phyloP scores from a whole-genome alignment of 2,329 filamentous ascomycete species.

The Myriosclerotinia curreyana region DNA sequence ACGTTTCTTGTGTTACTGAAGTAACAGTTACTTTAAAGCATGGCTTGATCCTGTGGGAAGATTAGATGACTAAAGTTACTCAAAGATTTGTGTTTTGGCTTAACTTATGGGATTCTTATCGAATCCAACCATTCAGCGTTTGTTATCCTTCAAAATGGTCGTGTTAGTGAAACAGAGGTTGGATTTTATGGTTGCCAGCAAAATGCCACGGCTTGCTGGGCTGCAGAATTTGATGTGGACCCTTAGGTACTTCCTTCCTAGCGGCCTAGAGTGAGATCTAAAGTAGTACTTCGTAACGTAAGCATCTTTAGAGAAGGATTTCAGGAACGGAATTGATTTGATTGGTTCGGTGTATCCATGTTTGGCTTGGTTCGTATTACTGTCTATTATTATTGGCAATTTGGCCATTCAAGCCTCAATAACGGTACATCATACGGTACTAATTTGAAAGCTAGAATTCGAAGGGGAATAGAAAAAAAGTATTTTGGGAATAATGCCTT shows the following conservation, averaged over 20 bases:
- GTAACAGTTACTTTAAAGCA: neutral
- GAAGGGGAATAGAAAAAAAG: constrained; percentile 2
- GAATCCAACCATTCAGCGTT: neutral
- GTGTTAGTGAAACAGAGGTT: constrained; percentile 17
- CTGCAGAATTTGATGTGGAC: constrained; percentile 13
- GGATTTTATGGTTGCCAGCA: constrained; percentile 6
- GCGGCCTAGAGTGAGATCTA: neutral
- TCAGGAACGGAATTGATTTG: constrained; percentile 1
- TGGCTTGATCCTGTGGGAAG: constrained; percentile 19
- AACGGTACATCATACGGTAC: neutral
- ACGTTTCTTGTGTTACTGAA: constrained; percentile 8
- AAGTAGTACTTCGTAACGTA: neutral
- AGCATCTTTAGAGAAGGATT: constrained; percentile 1
- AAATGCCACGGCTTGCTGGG: constrained; percentile 9
- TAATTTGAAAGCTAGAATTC: neutral
- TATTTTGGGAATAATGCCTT: constrained; percentile 4
- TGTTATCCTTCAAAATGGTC: neutral
- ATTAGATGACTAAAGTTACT: constrained; percentile 18
- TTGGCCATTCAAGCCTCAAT: neutral
- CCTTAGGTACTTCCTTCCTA: constrained; percentile 1
- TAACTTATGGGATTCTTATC: neutral
- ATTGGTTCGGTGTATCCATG: constrained; percentile 6
- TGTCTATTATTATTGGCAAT: neutral
- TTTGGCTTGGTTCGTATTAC: neutral
- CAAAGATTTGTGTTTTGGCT: constrained; percentile 3